A percentile compares a stretch with the other conserved stretches of the same genome.
These are phyloP conservation scores for Trametes cingulata DNA, from an alignment of 768 basidiomycete species.

Conservation along the genomic window DNA sequence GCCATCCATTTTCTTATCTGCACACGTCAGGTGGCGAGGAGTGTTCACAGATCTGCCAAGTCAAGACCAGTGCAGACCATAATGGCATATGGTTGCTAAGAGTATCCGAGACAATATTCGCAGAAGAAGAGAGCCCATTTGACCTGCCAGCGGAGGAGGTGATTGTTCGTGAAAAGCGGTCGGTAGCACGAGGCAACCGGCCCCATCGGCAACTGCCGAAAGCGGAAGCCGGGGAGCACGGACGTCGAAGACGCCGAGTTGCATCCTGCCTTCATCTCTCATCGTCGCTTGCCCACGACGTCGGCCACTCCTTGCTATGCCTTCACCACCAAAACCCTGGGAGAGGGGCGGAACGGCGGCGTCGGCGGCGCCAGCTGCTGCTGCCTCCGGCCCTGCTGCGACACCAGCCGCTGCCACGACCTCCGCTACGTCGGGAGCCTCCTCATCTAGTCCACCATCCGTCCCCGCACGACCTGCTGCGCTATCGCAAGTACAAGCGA, in stretches of 20 bases:
- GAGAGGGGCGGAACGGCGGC: constrained; percentile 57
- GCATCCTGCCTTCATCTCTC: neutral
- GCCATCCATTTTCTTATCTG: too few relatives aligned
- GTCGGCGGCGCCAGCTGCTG: constrained; percentile 30
- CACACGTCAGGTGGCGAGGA: too few relatives aligned
- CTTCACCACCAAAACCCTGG: constrained; percentile 90
- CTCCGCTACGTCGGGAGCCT: constrained; percentile 16
- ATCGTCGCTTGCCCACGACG: constrained; percentile 10
- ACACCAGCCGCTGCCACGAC: constrained; percentile 27
- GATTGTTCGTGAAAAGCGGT: neutral
- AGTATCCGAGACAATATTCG: too few relatives aligned
- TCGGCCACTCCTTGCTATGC: constrained; percentile 47
- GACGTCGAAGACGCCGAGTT: neutral
- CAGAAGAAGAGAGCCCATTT: too few relatives aligned
- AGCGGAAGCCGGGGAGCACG: neutral
- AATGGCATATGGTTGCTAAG: too few relatives aligned
- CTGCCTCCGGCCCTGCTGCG: constrained; percentile 31
- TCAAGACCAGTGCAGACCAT: too few relatives aligned
- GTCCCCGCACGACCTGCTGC: constrained; percentile 67
- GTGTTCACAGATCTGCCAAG: too few relatives aligned
- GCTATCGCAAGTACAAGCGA: constrained; percentile 32
- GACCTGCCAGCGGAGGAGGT: too few relatives aligned
- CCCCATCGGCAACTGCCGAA: constrained; percentile 1
- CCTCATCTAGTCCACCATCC: constrained; percentile 35
- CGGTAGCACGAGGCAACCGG: constrained; percentile 11